Conservation (phyloP, 2,329 filamentous ascomycete species). For the Monilinia polystroma region DNA sequence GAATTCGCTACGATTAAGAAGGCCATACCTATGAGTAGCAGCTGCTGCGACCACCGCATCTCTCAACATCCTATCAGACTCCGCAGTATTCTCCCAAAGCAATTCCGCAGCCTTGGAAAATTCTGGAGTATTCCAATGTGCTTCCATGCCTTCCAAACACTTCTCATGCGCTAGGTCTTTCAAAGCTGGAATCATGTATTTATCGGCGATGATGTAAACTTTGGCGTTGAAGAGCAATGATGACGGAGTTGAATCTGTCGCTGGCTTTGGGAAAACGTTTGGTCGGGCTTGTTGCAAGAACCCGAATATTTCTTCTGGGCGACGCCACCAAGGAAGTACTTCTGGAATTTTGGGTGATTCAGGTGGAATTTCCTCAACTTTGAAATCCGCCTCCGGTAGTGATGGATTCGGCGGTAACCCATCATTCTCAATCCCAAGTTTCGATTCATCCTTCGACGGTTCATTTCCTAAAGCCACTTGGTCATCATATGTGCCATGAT, state of each 20-base stretch:
- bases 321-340: background rate
- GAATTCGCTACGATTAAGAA: conserved; percentile 27
- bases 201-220: conserved; percentile 31
- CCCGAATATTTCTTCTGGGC: background rate
- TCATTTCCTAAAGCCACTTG: background rate
- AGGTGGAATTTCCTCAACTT: background rate
- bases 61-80: conserved; percentile 24
- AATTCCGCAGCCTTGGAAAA: conserved; percentile 24
- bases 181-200: conserved; percentile 28
- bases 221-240: conserved; percentile 25
- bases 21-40: conserved; percentile 10
- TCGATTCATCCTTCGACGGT: background rate
- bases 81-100: conserved; percentile 25
- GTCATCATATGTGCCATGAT: conserved; percentile 42
- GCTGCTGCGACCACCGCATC: conserved; percentile 24
- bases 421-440: background rate
- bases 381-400: too few relatives aligned
- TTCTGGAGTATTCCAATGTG: conserved; percentile 22
- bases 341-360: background rate
- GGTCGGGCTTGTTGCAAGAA: background rate
- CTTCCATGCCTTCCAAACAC: conserved; percentile 15
- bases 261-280: background rate
- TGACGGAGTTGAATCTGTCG: background rate
- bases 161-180: conserved; percentile 27
- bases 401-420: background rate